A percentile compares a stretch with the other conserved stretches of the same genome.
These are phyloP conservation scores for Pseudoperonospora humuli DNA, from an alignment of 352 stramenopile genomes.

Conservation along the genomic window DNA sequence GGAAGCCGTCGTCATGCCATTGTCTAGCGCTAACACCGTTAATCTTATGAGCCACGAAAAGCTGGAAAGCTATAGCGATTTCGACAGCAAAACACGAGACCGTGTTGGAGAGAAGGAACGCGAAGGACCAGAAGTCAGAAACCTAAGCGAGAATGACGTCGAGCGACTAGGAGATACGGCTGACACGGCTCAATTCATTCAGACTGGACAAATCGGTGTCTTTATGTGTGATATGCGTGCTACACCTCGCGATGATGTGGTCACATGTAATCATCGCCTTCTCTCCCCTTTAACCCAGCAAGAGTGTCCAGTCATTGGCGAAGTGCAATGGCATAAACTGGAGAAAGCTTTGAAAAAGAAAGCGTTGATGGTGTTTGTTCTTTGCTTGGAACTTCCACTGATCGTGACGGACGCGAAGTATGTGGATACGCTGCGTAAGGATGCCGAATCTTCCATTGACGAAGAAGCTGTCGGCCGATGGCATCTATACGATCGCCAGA, in stretches of 20 bases:
- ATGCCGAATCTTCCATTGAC: conserved; percentile 1
- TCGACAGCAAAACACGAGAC: background rate
- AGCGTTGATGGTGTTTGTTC: conserved; percentile 40
- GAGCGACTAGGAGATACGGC: background rate
- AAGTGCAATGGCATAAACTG: conserved; percentile 58
- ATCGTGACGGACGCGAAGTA: conserved; percentile 45
- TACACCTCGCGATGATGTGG: conserved; percentile 23
- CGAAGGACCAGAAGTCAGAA: background rate
- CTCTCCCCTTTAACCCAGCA: conserved; percentile 33
- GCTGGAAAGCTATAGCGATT: background rate
- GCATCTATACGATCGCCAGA: conserved; percentile 50
- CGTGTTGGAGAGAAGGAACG: background rate
- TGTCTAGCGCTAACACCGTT: background rate
- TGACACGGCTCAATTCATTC: conserved; percentile 30
- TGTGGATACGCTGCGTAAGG: conserved; percentile 40
- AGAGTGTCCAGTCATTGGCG: conserved; percentile 52
- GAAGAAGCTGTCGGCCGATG: conserved; percentile 22
- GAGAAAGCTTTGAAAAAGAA: conserved; percentile 68
- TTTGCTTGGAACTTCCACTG: conserved; percentile 62
- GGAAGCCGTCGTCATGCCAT: background rate
- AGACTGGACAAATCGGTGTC: conserved; percentile 39
- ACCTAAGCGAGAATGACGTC: conserved; percentile 1
- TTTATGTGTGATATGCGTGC: conserved; percentile 62
- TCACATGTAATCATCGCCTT: conserved; percentile 65
- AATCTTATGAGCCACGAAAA: background rate